Evolutionary conservation across 768 basidiomycete genomes (phyloP), one percentile per base, ranked within the genome.

Genomic region (Mycena latifolia): DNA sequence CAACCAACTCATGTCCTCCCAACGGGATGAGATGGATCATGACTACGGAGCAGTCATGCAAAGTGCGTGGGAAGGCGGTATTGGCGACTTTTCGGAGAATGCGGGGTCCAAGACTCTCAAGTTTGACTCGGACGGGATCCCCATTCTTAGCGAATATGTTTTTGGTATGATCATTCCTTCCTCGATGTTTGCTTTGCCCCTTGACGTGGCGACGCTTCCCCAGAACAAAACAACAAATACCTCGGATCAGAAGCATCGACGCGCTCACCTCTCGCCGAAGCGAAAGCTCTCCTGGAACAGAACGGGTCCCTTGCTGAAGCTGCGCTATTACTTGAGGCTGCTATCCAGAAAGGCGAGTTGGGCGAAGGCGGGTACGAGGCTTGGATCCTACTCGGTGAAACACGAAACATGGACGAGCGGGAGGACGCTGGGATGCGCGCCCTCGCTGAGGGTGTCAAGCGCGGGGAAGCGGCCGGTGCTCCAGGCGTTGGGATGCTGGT

Each of bases 371-470:
- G 93, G 54, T 94, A 90, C 55, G 96, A 97, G 75, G 87, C 95
- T 0, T 99, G 97, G 97, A 89, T 95, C 56, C 82, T 97, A 22
- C 82, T 99, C 2, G 97, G 97, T 12, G 93, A 96, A 77, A 92
- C 92, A 0, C 86, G 95, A 62, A 90, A 89, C 71, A 92, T 95
- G 94, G 94, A 95, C 69, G 94, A 95, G 74, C 88, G 92, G 12
- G 94, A 95, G 76, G 91, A 93, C 35, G 84, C 86, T 20, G 94
- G 91, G 15, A 91, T 96, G 86, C 86, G 87, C 31, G 95, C 95
- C 3, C 81, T 96, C 35, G 81, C 82, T 54, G 88, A 94, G 75
- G 92, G 94, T 47, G 89, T 92, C 8, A 84, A 80, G 69, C 79
- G 80, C 56, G 92, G 91, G 6, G 90, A 92, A 71, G 82, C 82